Evolutionary conservation across 306 rosid genomes (phyloP), one percentile per base, ranked within the genome.

Genomic region (Vigna hirtella): DNA sequence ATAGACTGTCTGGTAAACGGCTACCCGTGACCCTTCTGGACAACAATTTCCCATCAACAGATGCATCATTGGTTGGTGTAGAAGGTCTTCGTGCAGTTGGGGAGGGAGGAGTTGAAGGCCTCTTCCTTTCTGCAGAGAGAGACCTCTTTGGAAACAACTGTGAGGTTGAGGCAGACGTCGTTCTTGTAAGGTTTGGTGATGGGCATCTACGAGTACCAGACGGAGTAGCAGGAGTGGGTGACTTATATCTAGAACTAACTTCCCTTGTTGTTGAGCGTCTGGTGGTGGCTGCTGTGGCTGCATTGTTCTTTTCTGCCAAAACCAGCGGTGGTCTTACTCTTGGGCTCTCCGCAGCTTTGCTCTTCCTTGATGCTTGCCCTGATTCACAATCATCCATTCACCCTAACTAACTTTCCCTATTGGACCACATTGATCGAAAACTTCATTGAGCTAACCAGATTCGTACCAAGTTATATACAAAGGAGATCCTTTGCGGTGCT

Each of bases 371-470:
- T 79, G 79, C 87, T 75, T 70, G 72, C 80, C 55, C 84, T 80
- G 97, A 86, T 84, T 89, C 91, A 84, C 82, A 83, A 70, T 83
- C 90, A 88, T 93, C 98, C 98, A 93, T 93, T 93, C 93, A 88
- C 88, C 73, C 91, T 63, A 79, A 62, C 90, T 63, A 79, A 52
- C 90, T 62, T 77, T 66, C 87, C 85, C 85, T 88, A 14, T 61
- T 61, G 15, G 72, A 89, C 89, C 90, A 89, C 91, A 89, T 90
- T 82, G 97, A 87, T 83, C 36, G 64, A 67, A 70, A 64, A 62
- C 64, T 28, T 79, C 85, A 82, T 47, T 68, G 48, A 66, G 24
- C 61, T 77, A 67, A 66, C 80, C 83, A 73, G 73, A 72, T 78
- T 76, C 82, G 17, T 80, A 57, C 85, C 84, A 67, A 55, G 42